Evolutionary conservation across 495 filamentous ascomycete species (phyloP).

Genomic region (Penicillium tannophilum): DNA sequence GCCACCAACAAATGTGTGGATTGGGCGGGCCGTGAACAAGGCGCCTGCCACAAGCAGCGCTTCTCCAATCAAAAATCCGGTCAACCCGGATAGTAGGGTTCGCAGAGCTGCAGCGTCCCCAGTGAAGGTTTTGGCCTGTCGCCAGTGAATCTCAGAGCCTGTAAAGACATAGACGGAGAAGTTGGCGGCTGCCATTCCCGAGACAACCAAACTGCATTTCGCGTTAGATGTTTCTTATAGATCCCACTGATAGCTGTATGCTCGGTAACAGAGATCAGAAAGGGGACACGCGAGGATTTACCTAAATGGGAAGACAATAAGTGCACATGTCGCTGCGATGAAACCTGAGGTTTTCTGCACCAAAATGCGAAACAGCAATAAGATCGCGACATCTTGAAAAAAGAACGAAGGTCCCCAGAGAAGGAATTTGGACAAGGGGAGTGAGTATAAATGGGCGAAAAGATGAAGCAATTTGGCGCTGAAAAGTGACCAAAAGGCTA

Average conservation of each 20-base stretch:
- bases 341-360: slow-evolving; percentile 30
- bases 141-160: slow-evolving; percentile 47
- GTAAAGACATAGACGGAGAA: slow-evolving; percentile 41
- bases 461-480: slow-evolving; percentile 40
- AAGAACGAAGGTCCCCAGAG: slow-evolving; percentile 43
- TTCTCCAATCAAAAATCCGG: slow-evolving; percentile 40
- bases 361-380: slow-evolving; percentile 34
- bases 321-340: slow-evolving; percentile 20
- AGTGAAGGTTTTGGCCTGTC: slow-evolving; percentile 38
- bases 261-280: neutral
- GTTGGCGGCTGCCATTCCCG: slow-evolving; percentile 40
- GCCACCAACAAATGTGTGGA: slow-evolving; percentile 32
- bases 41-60: slow-evolving; percentile 29
- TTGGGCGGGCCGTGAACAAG: slow-evolving; percentile 27
- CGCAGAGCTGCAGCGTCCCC: slow-evolving; percentile 39
- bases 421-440: slow-evolving; percentile 33
- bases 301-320: slow-evolving; percentile 39
- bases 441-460: slow-evolving; percentile 39
- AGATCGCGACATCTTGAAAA: slow-evolving; percentile 41
- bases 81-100: slow-evolving; percentile 40
- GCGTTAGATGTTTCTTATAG: neutral
- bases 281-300: slow-evolving; percentile 25
- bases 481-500: slow-evolving; percentile 36
- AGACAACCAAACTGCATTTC: slow-evolving; percentile 32
- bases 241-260: no score